Evolutionary conservation across 768 basidiomycete genomes (phyloP).

Genomic region (Leccinum rimulosum): DNA sequence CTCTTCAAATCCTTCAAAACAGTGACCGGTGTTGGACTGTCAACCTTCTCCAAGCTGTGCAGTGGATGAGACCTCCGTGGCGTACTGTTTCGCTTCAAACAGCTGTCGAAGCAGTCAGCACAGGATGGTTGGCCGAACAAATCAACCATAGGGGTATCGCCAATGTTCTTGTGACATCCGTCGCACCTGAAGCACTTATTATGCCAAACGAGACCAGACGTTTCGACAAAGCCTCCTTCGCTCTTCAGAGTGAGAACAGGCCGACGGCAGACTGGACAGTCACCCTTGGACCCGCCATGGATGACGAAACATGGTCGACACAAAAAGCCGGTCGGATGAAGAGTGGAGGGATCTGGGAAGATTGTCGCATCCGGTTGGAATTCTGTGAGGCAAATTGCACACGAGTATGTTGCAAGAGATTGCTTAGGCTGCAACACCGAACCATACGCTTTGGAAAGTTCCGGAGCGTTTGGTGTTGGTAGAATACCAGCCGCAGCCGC

Average conservation of each 20-base stretch:
- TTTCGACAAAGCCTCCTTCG: conserved; percentile 78
- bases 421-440: conserved; percentile 80
- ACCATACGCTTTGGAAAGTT: conserved; percentile 79
- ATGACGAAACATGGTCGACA: conserved; percentile 70
- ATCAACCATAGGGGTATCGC: conserved; percentile 77
- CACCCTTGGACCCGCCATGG: conserved; percentile 77
- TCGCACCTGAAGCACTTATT: conserved; percentile 76
- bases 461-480: conserved; percentile 56
- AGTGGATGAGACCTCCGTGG: conserved; percentile 38
- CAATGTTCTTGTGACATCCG: conserved; percentile 70
- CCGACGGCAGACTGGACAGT: conserved; percentile 63
- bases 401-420: conserved; percentile 65
- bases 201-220: conserved; percentile 73
- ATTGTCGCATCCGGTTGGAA: conserved; percentile 86
- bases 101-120: conserved; percentile 75
- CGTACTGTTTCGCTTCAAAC: conserved; percentile 55
- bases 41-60: conserved; percentile 24
- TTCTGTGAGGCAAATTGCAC: conserved; percentile 56
- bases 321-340: conserved; percentile 51
- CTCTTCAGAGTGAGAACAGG: conserved; percentile 72
- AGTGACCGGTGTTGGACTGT: conserved; percentile 44
- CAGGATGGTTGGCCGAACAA: conserved; percentile 80
- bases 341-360: conserved; percentile 63
- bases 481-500: conserved; percentile 61
- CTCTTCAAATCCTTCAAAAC: conserved; percentile 41